A percentile compares a stretch with the other conserved stretches of the same genome.
These are phyloP conservation scores for Rhodamnia argentea DNA, from an alignment of 345 rosid species.

Conservation along the genomic window DNA sequence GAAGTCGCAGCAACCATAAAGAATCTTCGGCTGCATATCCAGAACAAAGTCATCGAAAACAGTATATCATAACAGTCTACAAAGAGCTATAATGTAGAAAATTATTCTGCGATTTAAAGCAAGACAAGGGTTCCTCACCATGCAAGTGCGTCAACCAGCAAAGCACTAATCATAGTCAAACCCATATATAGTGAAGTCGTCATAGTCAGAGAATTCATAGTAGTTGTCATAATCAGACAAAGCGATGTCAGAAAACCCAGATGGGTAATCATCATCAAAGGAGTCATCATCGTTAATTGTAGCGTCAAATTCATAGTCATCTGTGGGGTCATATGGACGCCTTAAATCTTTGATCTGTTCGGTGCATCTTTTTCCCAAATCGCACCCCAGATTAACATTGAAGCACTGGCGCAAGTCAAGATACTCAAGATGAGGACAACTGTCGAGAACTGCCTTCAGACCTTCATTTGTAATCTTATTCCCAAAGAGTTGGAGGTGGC, in stretches of 20 bases:
- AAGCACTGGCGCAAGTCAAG: conserved; percentile 69
- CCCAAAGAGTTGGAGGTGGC: conserved; percentile 47
- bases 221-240: conserved; percentile 27
- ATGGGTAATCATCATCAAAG: conserved; percentile 19
- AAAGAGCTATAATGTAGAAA: not conserved
- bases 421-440: conserved; percentile 48
- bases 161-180: not conserved
- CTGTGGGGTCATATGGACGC: conserved; percentile 35
- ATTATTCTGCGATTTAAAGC: not conserved
- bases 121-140: not conserved
- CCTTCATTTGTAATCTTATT: conserved; percentile 45
- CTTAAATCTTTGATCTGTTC: conserved; percentile 34
- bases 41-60: not conserved
- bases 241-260: conserved; percentile 29
- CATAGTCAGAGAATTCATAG: conserved; percentile 16
- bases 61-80: not conserved
- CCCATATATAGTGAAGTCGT: not conserved
- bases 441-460: conserved; percentile 45
- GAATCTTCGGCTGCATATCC: not conserved
- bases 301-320: conserved; percentile 27
- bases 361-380: conserved; percentile 33
- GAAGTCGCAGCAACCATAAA: not conserved
- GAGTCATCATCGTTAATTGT: conserved; percentile 2
- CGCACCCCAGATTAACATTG: conserved; percentile 27
- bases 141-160: not conserved